Conservation (phyloP, 345 rosid species). For the Microthlaspi erraticum region DNA sequence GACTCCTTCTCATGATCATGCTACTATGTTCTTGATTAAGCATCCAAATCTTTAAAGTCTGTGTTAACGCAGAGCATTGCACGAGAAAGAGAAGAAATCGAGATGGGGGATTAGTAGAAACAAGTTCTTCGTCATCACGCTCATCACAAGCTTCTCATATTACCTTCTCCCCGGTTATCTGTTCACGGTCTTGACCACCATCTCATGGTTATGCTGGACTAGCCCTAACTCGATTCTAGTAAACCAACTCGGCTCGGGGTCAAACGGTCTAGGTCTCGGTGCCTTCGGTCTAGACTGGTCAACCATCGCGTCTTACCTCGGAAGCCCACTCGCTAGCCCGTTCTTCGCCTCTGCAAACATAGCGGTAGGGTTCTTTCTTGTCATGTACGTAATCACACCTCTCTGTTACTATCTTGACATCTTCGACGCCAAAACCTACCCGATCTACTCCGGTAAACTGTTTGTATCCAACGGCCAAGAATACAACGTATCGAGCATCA, state of each 20-base stretch:
- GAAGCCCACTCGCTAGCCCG: constrained; percentile 87
- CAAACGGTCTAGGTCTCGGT: constrained; percentile 68
- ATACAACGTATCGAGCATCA: constrained; percentile 58
- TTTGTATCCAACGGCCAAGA: constrained; percentile 50
- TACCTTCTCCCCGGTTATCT: constrained; percentile 70
- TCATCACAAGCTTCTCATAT: constrained; percentile 69
- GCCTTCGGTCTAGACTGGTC: constrained; percentile 79
- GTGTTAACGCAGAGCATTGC: constrained; percentile 62
- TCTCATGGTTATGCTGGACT: constrained; percentile 88
- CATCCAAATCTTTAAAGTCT: not conserved
- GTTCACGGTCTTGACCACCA: constrained; percentile 52
- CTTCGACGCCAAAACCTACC: constrained; percentile 74
- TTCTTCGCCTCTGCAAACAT: constrained; percentile 83
- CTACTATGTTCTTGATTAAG: not conserved
- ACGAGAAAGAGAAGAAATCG: constrained; percentile 60
- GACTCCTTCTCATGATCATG: not conserved
- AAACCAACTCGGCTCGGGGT: constrained; percentile 84
- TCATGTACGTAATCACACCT: constrained; percentile 81
- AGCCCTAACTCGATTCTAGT: constrained; percentile 65
- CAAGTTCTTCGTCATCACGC: constrained; percentile 66
- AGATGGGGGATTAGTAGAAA: constrained; percentile 54
- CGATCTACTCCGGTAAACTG: constrained; percentile 60
- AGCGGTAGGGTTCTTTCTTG: constrained; percentile 65
- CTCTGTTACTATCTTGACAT: constrained; percentile 62
- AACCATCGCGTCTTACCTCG: constrained; percentile 68